Base-by-base conservation (phyloP, 106 monocot genomes). In the Platanthera zijinensis region DNA sequence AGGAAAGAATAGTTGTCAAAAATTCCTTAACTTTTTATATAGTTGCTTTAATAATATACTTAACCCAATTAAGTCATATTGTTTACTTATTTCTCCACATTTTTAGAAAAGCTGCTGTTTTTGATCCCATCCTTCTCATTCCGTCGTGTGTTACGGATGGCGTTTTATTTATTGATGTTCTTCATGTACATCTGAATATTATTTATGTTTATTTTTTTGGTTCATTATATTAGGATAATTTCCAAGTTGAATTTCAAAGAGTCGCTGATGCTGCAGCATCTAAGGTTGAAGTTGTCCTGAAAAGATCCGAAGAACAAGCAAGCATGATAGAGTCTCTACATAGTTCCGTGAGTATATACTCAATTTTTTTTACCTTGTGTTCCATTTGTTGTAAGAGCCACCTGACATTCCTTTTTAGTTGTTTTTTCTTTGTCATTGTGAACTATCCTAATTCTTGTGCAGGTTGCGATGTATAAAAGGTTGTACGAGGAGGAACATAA, bases 391-490 rank as follows among this genome's bases (percentile, higher is more conserved):
- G 48, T 50, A 21, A 51, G 51, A 22, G 0, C 70, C 46, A 51
- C 22, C 21, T 72, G 21, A 5, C 22, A 50, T 72, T 10, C n/a
- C 21, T 39, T 39, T 39, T 39, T 39, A 1, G 3, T 39, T 3
- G 15, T 56, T 75, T 54, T 9, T 57, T 32, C 7, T 11, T 51
- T 10, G 5, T 64, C 18, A 63, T 1, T 28, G 11, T 45, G 52
- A 45, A 73, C 13, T 45, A 6, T 47, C 14, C 49, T 12, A 64
- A 32, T 76, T 10, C 66, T 63, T 68, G 19, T 74, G 45, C 64
- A 97, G 96, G 96, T 99, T 79, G 89, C 99, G 17, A 99, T 99
- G 99, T 99, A 99, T 68, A 90, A 88, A 78, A 92, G 86, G 71
- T 75, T 99, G 30, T 99, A 94, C 73, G 99, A 99, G 48, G 99